Conservation (phyloP, 176 grass and related monocot species). For the Poa pratensis region DNA sequence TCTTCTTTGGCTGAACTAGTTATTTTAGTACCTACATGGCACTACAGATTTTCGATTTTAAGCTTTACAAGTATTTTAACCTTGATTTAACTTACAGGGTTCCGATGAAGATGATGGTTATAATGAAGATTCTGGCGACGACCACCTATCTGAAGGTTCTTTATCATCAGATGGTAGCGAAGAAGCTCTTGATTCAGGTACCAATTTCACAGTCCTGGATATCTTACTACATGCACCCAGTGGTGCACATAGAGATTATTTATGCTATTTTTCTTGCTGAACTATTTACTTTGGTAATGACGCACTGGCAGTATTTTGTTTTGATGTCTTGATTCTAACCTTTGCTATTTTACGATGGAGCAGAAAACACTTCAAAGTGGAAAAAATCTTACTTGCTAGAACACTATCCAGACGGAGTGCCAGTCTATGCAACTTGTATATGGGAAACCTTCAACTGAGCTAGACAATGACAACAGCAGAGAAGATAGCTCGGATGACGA, state of each 20-base stretch:
- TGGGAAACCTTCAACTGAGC: conserved; percentile 52
- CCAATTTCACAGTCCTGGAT: conserved; percentile 24
- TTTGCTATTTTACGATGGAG: conserved; percentile 51
- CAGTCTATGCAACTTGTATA: conserved; percentile 95
- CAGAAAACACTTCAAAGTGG: conserved; percentile 80
- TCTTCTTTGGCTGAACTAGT: conserved; percentile 14
- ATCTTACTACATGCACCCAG: background rate
- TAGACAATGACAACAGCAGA: conserved; percentile 42
- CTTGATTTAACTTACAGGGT: conserved; percentile 51
- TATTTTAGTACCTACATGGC: conserved; percentile 24
- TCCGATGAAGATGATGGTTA: conserved; percentile 54
- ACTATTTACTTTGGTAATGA: conserved; percentile 14
- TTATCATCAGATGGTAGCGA: conserved; percentile 57
- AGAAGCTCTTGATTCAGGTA: conserved; percentile 69
- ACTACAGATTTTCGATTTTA: conserved; percentile 35
- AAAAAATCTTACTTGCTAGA: conserved; percentile 77
- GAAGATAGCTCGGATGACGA: conserved; percentile 72
- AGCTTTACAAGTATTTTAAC: conserved; percentile 26
- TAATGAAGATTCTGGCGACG: conserved; percentile 58
- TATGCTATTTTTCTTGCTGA: conserved; percentile 34
- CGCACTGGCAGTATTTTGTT: background rate
- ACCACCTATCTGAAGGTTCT: conserved; percentile 64
- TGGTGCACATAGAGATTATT: background rate
- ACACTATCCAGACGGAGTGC: conserved; percentile 60
- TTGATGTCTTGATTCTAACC: conserved; percentile 31